Evolutionary conservation across 192 early-diverging fungal species (phyloP), one percentile per base, ranked within the genome.

Genomic region (Rhizophlyctis rosea): DNA sequence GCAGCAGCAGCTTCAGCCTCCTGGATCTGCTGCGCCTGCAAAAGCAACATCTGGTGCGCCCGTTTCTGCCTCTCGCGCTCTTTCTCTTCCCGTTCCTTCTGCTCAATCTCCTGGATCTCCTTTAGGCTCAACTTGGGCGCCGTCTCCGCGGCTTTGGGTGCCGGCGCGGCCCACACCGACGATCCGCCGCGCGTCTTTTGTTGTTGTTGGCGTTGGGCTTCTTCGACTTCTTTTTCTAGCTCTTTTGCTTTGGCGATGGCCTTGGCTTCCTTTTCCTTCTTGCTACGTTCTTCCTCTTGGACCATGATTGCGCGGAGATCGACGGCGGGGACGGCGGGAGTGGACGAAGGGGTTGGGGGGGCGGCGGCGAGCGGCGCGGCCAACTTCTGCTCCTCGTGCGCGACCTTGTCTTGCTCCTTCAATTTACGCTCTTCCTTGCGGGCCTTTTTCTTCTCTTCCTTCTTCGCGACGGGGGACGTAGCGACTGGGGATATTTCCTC

Each of bases 41-140:
- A 65, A 31, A 76, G 53, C 28, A 81, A 18, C 34, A 55, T 35
- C 48, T 72, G 50, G 28, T 76, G 72, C 2, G 75, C 74, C 23
- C 56, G 69, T 4, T 59, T 59, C 14, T 62, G 56, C 24, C 60
- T 36, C 54, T 80, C 75, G 0, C 64, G 55, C 48, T 75, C 72
- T 52, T 54, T 53, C 34, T 62, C 39, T 34, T 73, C 70, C 7
- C 33, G 24, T 18, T 59, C 74, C 35, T 48, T 18, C 24, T 68
- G 63, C 67, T 82, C 80, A 3, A 73, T 53, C 36, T 79, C 80
- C 59, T 82, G 80, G 36, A 82, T 78, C 50, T 78, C 69, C 64
- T 82, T 82, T 23, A 82, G 50, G 23, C 65, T 70, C 16, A 75
- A 57, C 47, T 79, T 82, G 28, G 74, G 69, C 24, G 31, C 35